Evolutionary conservation across 2,329 filamentous ascomycete genomes (phyloP).

Genomic region (Aspergillus pseudoviridinutans): DNA sequence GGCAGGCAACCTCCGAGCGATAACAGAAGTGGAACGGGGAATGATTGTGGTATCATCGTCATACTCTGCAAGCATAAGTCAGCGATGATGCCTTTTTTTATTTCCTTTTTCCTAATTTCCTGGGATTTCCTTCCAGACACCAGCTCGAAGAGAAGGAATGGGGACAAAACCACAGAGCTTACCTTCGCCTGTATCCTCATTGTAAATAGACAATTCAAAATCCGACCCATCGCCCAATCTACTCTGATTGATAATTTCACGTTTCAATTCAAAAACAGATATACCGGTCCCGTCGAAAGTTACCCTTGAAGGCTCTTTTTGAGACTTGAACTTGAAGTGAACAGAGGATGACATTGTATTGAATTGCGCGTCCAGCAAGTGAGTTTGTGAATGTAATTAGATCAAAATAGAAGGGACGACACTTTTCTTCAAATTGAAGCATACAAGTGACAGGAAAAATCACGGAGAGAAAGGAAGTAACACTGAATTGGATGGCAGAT

Average conservation of each 20-base stretch:
- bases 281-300: constrained; percentile 97
- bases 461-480: constrained; percentile 8
- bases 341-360: constrained; percentile 87
- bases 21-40: constrained; percentile 87
- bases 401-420: constrained; percentile 23
- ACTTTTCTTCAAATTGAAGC: constrained; percentile 19
- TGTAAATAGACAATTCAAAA: constrained; percentile 92
- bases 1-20: constrained; percentile 81
- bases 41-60: constrained; percentile 98
- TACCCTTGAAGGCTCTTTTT: constrained; percentile 89
- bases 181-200: constrained; percentile 89
- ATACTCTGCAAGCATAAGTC: constrained; percentile 62
- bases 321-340: constrained; percentile 99
- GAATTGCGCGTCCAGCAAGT: constrained; percentile 33
- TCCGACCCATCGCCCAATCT: constrained; percentile 92
- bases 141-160: background rate
- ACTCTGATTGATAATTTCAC: constrained; percentile 94
- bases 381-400: constrained; percentile 25
- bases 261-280: constrained; percentile 96
- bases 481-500: constrained; percentile 13
- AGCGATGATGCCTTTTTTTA: constrained; percentile 18
- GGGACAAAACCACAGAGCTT: constrained; percentile 35
- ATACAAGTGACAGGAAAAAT: constrained; percentile 22
- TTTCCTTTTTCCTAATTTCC: background rate
- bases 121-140: background rate